Conservation (phyloP, 139 green algal genomes). For the Coccomyxa sp. region DNA sequence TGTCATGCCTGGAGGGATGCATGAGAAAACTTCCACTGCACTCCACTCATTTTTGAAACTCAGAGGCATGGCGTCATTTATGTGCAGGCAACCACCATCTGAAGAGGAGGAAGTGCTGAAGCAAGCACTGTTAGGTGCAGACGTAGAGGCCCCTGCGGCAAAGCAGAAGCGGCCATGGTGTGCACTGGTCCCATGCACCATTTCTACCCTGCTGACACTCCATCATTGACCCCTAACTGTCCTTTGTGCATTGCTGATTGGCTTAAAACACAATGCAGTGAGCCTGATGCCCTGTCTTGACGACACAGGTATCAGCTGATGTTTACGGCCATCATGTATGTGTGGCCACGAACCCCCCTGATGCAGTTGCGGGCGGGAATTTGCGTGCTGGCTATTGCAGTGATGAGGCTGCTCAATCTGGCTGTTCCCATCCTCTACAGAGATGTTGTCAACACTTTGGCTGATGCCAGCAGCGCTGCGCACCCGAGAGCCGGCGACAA, state of each 20-base stretch:
- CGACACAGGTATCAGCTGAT: slow-evolving; percentile 35
- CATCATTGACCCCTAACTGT: no score
- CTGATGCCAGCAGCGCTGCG: slow-evolving; percentile 7
- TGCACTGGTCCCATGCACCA: no score
- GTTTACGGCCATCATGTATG: slow-evolving; percentile 36
- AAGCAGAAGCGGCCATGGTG: slow-evolving; percentile 1
- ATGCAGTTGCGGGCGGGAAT: slow-evolving; percentile 30
- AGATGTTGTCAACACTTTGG: slow-evolving; percentile 49
- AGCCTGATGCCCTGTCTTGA: neutral
- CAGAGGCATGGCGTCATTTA: no score
- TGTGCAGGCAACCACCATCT: slow-evolving; percentile 2
- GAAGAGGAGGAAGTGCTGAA: slow-evolving; percentile 24
- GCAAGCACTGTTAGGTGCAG: slow-evolving; percentile 18
- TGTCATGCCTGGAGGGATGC: no score
- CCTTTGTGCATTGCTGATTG: no score
- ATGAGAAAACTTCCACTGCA: no score
- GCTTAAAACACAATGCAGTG: no score
- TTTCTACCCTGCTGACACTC: no score
- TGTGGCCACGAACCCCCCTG: slow-evolving; percentile 40
- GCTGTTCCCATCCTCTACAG: slow-evolving; percentile 68
- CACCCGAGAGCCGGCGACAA: slow-evolving; percentile 4
- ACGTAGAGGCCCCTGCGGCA: slow-evolving; percentile 3
- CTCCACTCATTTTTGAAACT: no score
- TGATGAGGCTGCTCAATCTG: slow-evolving; percentile 69
- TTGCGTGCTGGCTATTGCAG: slow-evolving; percentile 63